Base-by-base conservation (phyloP, 495 filamentous ascomycete species). In the Neurospora sp. region DNA sequence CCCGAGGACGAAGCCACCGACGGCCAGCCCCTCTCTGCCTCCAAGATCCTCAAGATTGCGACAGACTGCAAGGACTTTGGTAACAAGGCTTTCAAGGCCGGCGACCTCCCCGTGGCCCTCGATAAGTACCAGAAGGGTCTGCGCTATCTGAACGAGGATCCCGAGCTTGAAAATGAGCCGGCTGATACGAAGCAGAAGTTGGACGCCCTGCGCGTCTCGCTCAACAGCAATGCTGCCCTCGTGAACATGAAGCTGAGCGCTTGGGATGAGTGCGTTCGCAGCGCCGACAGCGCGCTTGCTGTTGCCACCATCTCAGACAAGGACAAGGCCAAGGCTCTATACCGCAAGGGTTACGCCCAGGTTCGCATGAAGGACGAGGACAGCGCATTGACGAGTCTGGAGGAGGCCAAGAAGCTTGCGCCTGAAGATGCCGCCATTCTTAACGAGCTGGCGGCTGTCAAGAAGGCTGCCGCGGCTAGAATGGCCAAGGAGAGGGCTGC, bases 101-200 rank as follows among this genome's bases (percentile, higher is more conserved):
- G 88, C 35, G 87, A 97, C 77, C 79, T 91, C 40, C 79, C 84
- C 42, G 84, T 92, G 31, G 95, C 90, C 12, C 85, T 98, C 35
- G 92, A 92, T 54, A 99, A 99, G 85, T 99, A 99, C 84, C 92
- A 97, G 83, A 99, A 99, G 85, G 94, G 89, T n/a, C 82, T 99
- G 72, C 92, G 96, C 75, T 99, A 98, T 79, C 83, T 98, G 74
- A 93, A 94, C 80, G 94, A 98, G 83, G 92, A 96, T 79, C 91
- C 93, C 12, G 89, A 90, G 70, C 82, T 90, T 27, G 90, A 94
- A 20, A 83, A 86, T 3, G 93, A 94, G 74, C 85, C 90, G 42
- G 84, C 86, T 48, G 92, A 93, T 62, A 85, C 92, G 41, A 88
- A 87, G 69, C 79, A 84, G 69, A 85, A 92, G 77, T 83, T 97